Base-by-base conservation (phyloP, 192 early-diverging fungal species). In the Backusella morwellensis region DNA sequence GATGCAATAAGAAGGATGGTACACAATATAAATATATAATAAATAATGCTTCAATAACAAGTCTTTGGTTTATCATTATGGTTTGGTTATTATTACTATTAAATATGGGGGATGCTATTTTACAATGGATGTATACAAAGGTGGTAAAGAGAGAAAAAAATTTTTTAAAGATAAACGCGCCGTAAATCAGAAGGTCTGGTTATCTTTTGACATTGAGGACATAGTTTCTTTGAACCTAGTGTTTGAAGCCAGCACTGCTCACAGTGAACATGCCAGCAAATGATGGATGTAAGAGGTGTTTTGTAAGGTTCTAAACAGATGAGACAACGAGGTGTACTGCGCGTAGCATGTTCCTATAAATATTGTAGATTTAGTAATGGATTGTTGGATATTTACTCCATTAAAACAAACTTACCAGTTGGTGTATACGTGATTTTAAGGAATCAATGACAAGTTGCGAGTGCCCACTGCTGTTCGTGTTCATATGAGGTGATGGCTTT, bases 181-280 rank as follows among this genome's bases (percentile, higher is more conserved):
- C 96, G 85, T 19, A 97, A 85, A 83, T 97, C 96, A 36, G 88
- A 85, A 3, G 96, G 93, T 34, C 90, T 85, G 0, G 94, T 95
- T 56, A 97, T 97, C 54, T 92, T 92, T 77, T 94, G 93, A 82
- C 94, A 95, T 78, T 96, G 94, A 21, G 96, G 96, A 75, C 96
- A 97, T 5, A 97, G 81, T 66, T 94, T 93, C 73, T 96, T 96
- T n/a, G 90, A 88, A 19, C 91, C 95, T 15, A 97, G 78, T 1
- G 93, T 93, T 52, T 88, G 87, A 76, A 97, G 85, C 96, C 96
- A 97, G 79, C 96, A 97, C 44, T 87, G 78, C 77, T 96, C 92
- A 77, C 96, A 97, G 69, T 94, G 93, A 9, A 96, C 96, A 85
- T 97, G 96, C 95, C 95, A 96, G 83, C 96, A 97, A 21, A 91